Evolutionary conservation across 441 rosid genomes (phyloP), one percentile per base, ranked within the genome.

Genomic region (Syzygium malaccense): DNA sequence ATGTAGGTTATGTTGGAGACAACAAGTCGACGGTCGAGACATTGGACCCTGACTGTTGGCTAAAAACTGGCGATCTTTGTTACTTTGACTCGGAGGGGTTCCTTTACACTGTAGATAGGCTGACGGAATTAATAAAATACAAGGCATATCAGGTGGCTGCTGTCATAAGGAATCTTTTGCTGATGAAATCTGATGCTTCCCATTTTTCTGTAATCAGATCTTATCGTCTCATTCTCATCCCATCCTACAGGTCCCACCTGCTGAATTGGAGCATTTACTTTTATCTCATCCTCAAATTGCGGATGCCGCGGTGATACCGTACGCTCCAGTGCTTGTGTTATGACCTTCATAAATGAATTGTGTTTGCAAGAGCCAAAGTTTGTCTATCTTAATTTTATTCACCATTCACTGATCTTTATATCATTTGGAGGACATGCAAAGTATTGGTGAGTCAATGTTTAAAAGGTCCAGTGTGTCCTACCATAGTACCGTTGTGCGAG

Each of bases 281-380:
- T 90, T 66, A 19, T 91, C 93, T 56, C 93, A 92, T 62, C 92
- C 90, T 14, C 88, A 91, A 78, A 93, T 93, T n/a, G 86, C 71
- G 5, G 95, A 93, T 57, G 93, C 92, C 28, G 95, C 93, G 15
- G 92, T 94, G 2, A 68, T 91, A 28, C 92, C 93, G 93, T 92
- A 86, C 78, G 86, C 55, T 7, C 19, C 37, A 41, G 17, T 86
- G 41, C 41, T 88, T 30, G 28, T 12, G 32, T 64, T n/a, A 49
- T 23, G 3, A 14, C 28, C 4, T 37, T n/a, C 13, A 17, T 87
- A 48, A 10, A 48, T 32, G 57, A 6, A 37, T 45, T 45, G 49
- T 28, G 54, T 57, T 57, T 25, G 14, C 62, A 57, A 25, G n/a
- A 57, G 62, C 62, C 62, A 57, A 57, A 57, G n/a, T 25, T 57